Evolutionary conservation across 768 basidiomycete genomes (phyloP).

Genomic region (Lentinus tigrinus): DNA sequence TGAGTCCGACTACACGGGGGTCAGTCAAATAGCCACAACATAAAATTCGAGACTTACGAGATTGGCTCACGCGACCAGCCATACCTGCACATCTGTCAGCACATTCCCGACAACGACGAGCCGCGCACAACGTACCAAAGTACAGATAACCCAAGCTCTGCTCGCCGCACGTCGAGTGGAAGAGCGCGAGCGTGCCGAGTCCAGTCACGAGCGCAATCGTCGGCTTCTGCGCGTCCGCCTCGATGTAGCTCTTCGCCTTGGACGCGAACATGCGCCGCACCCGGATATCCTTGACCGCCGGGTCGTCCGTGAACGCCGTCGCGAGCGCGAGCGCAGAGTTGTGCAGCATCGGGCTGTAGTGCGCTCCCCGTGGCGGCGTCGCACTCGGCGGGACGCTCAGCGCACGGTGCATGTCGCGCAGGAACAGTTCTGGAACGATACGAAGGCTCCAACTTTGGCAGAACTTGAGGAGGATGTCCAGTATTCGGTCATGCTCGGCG

Average conservation of each 20-base stretch:
- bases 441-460: conserved; percentile 41
- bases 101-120: not conserved
- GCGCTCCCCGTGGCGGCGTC: conserved; percentile 42
- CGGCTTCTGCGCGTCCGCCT: conserved; percentile 40
- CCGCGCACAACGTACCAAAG: conserved; percentile 30
- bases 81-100: conserved; percentile 39
- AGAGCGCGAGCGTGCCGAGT: conserved; percentile 38
- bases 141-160: conserved; percentile 45
- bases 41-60: conserved; percentile 40
- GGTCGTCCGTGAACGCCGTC: conserved; percentile 37
- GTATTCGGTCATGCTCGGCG: conserved; percentile 32
- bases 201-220: conserved; percentile 42
- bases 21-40: not conserved
- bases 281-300: conserved; percentile 27
- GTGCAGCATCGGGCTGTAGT: conserved; percentile 74
- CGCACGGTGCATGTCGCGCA: conserved; percentile 41
- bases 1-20: conserved; percentile 48
- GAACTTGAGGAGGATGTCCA: conserved; percentile 40
- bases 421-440: conserved; percentile 39
- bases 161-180: conserved; percentile 38
- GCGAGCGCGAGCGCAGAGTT: conserved; percentile 57
- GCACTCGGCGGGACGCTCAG: conserved; percentile 27
- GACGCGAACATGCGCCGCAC: conserved; percentile 34
- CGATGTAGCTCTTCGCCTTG: conserved; percentile 39
- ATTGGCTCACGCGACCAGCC: conserved; percentile 57